These are phyloP conservation scores for Peniophora sp. DNA, from an alignment of 1,284 basidiomycete genomes.

Conservation along the genomic window DNA sequence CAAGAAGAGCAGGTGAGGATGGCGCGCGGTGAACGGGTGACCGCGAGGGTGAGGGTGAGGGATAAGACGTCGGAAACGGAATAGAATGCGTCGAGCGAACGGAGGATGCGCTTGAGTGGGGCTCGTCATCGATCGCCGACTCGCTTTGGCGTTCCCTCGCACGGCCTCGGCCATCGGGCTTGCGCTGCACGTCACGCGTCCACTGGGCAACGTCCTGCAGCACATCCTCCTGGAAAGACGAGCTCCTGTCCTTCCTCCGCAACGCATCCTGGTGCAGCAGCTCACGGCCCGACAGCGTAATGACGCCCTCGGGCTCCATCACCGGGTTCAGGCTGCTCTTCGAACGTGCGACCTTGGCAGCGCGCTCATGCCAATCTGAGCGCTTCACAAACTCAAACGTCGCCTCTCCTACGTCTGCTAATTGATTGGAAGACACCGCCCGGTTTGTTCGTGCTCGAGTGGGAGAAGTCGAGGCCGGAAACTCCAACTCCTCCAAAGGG, in stretches of 20 bases:
- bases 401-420: conserved; percentile 50
- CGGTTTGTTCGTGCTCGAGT: conserved; percentile 29
- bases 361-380: conserved; percentile 74
- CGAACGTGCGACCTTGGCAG: conserved; percentile 55
- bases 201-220: conserved; percentile 39
- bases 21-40: conserved; percentile 29
- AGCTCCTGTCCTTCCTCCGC: conserved; percentile 28
- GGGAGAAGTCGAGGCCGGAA: conserved; percentile 19
- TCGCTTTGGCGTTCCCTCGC: conserved; percentile 36
- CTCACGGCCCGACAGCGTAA: conserved; percentile 17
- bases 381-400: conserved; percentile 75
- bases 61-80: conserved; percentile 22
- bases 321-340: conserved; percentile 55
- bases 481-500: conserved; percentile 17
- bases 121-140: conserved; percentile 11
- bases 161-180: conserved; percentile 46
- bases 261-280: conserved; percentile 25
- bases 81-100: conserved; percentile 3
- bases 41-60: conserved; percentile 44
- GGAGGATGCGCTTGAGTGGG: conserved; percentile 17
- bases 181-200: conserved; percentile 36
- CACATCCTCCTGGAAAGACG: conserved; percentile 29
- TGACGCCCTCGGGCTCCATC: conserved; percentile 38
- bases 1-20: conserved; percentile 5
- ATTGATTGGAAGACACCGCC: conserved; percentile 27